phyloP scores from a whole-genome alignment of 257 asterid species.

The Nicotiana noctiflora region DNA sequence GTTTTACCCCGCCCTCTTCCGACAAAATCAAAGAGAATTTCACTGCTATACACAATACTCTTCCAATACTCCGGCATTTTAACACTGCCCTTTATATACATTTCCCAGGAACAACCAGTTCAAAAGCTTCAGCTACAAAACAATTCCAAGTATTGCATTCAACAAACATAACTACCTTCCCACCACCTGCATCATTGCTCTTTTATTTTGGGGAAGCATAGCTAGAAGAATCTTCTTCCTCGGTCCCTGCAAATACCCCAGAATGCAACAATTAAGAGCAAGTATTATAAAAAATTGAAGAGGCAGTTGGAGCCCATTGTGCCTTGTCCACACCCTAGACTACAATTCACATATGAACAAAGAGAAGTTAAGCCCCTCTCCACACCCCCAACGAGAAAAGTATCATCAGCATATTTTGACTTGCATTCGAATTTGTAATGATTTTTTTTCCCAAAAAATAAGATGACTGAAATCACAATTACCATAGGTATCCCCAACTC shows the following conservation, averaged over 20 bases:
- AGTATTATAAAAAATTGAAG: not conserved
- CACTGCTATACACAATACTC: not conserved
- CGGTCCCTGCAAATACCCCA: conserved; percentile 49
- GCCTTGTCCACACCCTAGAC: not conserved
- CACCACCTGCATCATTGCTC: not conserved
- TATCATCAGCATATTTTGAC: not conserved
- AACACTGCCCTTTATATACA: not conserved
- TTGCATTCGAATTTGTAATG: not conserved
- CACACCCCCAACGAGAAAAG: not conserved
- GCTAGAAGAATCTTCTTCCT: conserved; percentile 66
- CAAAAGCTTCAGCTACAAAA: not conserved
- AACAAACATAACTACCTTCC: not conserved
- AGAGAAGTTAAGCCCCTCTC: not conserved
- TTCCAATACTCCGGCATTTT: not conserved
- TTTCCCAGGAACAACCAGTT: not conserved
- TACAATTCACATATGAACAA: not conserved
- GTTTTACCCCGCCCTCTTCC: not conserved
- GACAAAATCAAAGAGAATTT: not conserved
- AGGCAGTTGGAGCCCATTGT: not conserved
- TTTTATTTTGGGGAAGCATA: conserved; percentile 29
- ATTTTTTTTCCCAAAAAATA: not conserved
- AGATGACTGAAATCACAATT: conserved; percentile 8
- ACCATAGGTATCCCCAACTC: conserved; percentile 82
- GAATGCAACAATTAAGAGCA: not conserved
- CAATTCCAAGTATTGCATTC: not conserved